A percentile compares a stretch with the other conserved stretches of the same genome.
Conservation (phyloP, 768 basidiomycete genomes). For the Suillus subaureus region DNA sequence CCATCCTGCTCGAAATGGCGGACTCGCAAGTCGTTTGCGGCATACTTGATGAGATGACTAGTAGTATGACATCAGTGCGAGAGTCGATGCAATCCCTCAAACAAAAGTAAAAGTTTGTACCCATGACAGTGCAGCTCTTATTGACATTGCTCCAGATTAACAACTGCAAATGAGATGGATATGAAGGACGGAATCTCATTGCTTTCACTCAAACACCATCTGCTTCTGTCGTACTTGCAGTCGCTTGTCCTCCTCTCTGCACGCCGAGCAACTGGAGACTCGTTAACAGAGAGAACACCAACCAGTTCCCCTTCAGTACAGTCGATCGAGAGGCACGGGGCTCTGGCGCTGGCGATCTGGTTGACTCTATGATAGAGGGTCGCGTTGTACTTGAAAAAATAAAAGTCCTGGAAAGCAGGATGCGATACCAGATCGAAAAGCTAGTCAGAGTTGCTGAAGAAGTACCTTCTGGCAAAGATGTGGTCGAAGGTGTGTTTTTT, state of each 20-base stretch:
- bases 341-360: constrained; percentile 65
- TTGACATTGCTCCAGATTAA: constrained; percentile 31
- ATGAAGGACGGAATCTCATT: constrained; percentile 86
- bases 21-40: constrained; percentile 25
- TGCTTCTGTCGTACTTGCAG: constrained; percentile 84
- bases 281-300: constrained; percentile 52
- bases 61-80: constrained; percentile 62
- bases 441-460: constrained; percentile 79
- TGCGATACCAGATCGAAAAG: constrained; percentile 97
- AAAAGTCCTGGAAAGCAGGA: constrained; percentile 78
- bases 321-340: constrained; percentile 58
- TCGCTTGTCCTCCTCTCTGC: constrained; percentile 74
- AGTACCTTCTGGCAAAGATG: constrained; percentile 40
- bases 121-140: not conserved
- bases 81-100: constrained; percentile 54
- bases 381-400: constrained; percentile 89
- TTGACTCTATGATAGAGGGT: constrained; percentile 77
- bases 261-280: constrained; percentile 70
- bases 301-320: constrained; percentile 50
- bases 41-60: constrained; percentile 57
- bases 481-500: constrained; percentile 57
- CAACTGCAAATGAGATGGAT: constrained; percentile 42
- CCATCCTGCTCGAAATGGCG: constrained; percentile 16
- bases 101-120: constrained; percentile 48
- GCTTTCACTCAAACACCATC: constrained; percentile 83